Evolutionary conservation across 495 filamentous ascomycete genomes (phyloP).

Genomic region (Penicillium paradoxum): DNA sequence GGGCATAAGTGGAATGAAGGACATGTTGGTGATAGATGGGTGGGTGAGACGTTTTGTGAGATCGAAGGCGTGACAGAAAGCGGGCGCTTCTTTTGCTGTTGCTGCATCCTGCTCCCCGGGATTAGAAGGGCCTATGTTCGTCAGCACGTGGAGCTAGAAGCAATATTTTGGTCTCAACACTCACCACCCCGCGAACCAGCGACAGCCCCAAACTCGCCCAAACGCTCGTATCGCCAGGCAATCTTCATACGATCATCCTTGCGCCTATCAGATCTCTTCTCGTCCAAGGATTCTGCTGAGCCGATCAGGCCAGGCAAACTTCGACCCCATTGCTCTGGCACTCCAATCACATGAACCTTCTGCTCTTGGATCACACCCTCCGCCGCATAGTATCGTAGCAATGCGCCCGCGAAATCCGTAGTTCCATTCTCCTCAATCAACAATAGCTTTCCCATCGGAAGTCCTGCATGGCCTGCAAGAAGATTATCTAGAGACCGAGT

Average conservation of each 20-base stretch:
- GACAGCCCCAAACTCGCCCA: conserved; percentile 60
- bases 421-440: conserved; percentile 90
- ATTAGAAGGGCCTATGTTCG: conserved; percentile 19
- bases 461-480: conserved; percentile 82
- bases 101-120: conserved; percentile 24
- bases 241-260: conserved; percentile 88
- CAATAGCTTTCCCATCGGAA: conserved; percentile 74
- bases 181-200: conserved; percentile 51
- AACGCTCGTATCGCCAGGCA: conserved; percentile 90
- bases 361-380: conserved; percentile 93
- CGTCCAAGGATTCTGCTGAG: conserved; percentile 41
- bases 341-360: conserved; percentile 75
- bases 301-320: conserved; percentile 72
- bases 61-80: conserved; percentile 88
- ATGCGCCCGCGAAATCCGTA: conserved; percentile 83
- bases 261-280: conserved; percentile 36
- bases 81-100: conserved; percentile 22
- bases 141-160: conserved; percentile 14
- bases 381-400: conserved; percentile 86
- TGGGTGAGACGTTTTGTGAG: conserved; percentile 75
- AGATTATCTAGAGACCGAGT: conserved; percentile 77
- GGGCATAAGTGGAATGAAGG: conserved; percentile 50
- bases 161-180: conserved; percentile 6
- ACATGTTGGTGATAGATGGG: conserved; percentile 50
- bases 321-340: conserved; percentile 71